Evolutionary conservation across 192 early-diverging fungal genomes (phyloP), one percentile per base, ranked within the genome.

Genomic region (Fimicolochytrium jonesii): DNA sequence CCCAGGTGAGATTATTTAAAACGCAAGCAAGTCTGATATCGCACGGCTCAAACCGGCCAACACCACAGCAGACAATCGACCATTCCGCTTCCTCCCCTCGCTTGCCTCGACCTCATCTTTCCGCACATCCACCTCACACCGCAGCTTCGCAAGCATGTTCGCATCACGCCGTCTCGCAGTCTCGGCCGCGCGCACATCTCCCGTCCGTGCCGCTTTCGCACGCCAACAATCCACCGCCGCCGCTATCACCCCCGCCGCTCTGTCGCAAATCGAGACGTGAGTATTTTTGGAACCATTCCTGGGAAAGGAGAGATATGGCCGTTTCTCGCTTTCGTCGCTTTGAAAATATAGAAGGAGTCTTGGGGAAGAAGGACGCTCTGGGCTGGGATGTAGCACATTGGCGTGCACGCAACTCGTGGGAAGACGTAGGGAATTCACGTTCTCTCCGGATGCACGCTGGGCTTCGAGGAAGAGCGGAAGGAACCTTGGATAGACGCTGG

Each of bases 231-330:
- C n/a, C n/a, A n/a, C 13, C 31, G 17, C 53, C 33, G 31, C 53
- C n/a, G 34, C 62, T 18, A 34, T 64, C 49, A n/a, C 62, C 25
- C 62, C 62, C 52, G 43, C 52, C 10, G 62, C 62, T 29, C 36
- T 64, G 25, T 6, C 62, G 23, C 51, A 55, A 31, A 64, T 64
- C 35, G 62, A 64, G 36, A 47, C 45, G 34, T 36, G 33, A 11
- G 29, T 59, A 31, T 20, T 4, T 41, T 41, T 9, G 10, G 10
- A 11, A n/a, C 39, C 10, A 41, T n/a, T n/a, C 39, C 10, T 41
- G n/a, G 39, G 10, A n/a, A 9, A 41, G n/a, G 10, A 41, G 39
- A 9, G 10, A 41, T 41, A 9, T 11, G 39, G 10, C n/a, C n/a
- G 10, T 41, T 41, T 11, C n/a, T 41, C 39, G 39, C n/a, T 41